Base-by-base conservation (phyloP, 495 filamentous ascomycete species). In the Aspergillus campestris region DNA sequence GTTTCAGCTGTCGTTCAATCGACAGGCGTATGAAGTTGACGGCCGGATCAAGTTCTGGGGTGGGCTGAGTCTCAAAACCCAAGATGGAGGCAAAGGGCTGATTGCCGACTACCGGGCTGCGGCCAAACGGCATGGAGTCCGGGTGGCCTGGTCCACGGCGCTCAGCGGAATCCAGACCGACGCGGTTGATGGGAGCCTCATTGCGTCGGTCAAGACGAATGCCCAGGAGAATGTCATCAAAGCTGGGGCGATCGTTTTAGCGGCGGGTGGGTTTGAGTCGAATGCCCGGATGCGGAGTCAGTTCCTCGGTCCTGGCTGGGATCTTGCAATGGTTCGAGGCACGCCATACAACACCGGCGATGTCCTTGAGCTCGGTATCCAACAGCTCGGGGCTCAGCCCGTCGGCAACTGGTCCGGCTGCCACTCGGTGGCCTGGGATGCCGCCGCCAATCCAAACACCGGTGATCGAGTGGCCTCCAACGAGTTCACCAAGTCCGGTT, bases 401-500 rank as follows among this genome's bases (percentile, higher is more conserved):
- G 68, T 60, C 2, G 80, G 80, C 0, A 72, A 83, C 40, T 84
- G 74, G 67, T 75, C 71, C 4, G 78, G 80, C 1, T 83, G 80
- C 38, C 80, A 83, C 50, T 71, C 70, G 5, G 72, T 75, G 0
- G 73, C 71, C 9, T 83, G 80, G 81, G 81, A 84, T 48, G 78
- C 77, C 0, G 72, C 79, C 53, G 67, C 79, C 0, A 63, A 71
- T 1, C 48, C 62, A 0, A 51, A 77, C 33, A 57, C 60, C 0
- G 79, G 81, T 1, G 69, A 82, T 39, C 67, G 73, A 6, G 62
- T 55, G 10, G 45, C 75, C 6, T 76, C 79, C 35, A 84, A 84
- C 42, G 69, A 80, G 57, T 84, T 72, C 53, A 84, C 81, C 6
- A 84, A 83, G 49, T 77, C 71, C 11, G 81, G 81, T 4, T 84